Percentiles rank a stretch among this genome's conserved stretches.
Evolutionary conservation across 257 asterid genomes (phyloP).

Genomic region (Fraxinus quadrangulata): DNA sequence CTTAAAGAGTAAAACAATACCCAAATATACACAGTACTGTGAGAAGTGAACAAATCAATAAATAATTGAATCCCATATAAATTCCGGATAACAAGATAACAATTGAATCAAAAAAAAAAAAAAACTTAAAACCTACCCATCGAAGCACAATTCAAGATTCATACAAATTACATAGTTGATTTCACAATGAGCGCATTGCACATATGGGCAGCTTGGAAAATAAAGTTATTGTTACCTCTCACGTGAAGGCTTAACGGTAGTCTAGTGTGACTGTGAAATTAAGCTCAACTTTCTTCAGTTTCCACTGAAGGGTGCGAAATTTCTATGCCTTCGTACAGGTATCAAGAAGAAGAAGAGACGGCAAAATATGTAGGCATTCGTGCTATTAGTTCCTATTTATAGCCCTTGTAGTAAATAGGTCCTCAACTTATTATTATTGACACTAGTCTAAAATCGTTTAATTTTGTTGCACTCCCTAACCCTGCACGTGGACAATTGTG

Average conservation of each 20-base stretch:
- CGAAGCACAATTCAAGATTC: background rate
- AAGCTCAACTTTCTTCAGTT: background rate
- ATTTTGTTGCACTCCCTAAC: no score
- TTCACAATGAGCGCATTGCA: background rate
- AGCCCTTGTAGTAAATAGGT: no score
- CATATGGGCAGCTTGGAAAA: background rate
- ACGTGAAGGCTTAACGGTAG: background rate
- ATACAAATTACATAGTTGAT: conserved; percentile 9
- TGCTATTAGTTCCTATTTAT: no score
- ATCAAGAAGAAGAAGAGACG: no score
- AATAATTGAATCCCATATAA: conserved; percentile 7
- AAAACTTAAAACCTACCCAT: conserved; percentile 6
- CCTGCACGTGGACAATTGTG: no score
- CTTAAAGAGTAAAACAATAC: conserved; percentile 9
- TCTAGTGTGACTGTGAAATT: conserved; percentile 14
- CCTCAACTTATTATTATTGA: no score
- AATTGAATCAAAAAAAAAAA: background rate
- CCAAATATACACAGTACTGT: conserved; percentile 5
- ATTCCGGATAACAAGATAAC: background rate
- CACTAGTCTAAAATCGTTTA: no score
- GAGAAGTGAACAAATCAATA: conserved; percentile 1
- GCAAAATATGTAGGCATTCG: no score
- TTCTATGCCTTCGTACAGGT: conserved; percentile 15
- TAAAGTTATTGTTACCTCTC: conserved; percentile 3
- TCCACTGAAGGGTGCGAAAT: background rate